Evolutionary conservation across 73 alveolate species (phyloP), one percentile per base, ranked within the genome.

Genomic region (Paramecium sexaurelia): DNA sequence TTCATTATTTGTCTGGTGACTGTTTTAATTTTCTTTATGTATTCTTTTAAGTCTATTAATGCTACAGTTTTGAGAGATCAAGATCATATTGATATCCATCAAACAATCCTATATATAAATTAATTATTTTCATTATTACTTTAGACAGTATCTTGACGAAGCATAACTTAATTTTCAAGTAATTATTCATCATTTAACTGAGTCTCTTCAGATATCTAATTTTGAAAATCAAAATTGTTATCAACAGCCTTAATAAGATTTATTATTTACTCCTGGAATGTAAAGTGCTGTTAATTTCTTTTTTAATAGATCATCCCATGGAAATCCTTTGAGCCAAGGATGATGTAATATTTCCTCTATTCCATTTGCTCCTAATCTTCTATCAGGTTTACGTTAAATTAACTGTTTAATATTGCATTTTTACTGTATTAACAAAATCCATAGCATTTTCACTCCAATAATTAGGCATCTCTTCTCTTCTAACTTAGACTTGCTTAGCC

Each of bases 401-500:
- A 91, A 36, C 87, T 84, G 13, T 2, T n/a, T 78, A 36, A 9
- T 3, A n/a, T 35, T 15, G 15, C 22, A 51, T 33, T 6, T 5
- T 24, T 92, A 94, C 97, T 73, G 91, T 87, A 89, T 97, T 97
- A 19, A 96, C 92, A 56, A 97, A 97, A 92, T 97, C 99, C 40
- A 97, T 97, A 7, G 98, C 97, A 41, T 93, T 97, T 33, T 94
- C 61, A 4, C 95, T 86, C 98, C 99, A 98, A 20, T 98, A 99
- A 67, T 91, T 86, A 41, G 99, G 99, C 35, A 96, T 66, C 85
- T 97, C 99, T 22, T 95, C 94, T 78, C 89, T 85, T 86, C 94
- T 97, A 11, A 98, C 95, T 61, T 95, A 83, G 1, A 97, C 97
- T 92, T 98, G 96, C 83, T 93, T 96, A 13, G 99, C 97, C 24